These are phyloP conservation scores for Athelia psychrophila DNA, from an alignment of 1,284 basidiomycete species.

Conservation along the genomic window DNA sequence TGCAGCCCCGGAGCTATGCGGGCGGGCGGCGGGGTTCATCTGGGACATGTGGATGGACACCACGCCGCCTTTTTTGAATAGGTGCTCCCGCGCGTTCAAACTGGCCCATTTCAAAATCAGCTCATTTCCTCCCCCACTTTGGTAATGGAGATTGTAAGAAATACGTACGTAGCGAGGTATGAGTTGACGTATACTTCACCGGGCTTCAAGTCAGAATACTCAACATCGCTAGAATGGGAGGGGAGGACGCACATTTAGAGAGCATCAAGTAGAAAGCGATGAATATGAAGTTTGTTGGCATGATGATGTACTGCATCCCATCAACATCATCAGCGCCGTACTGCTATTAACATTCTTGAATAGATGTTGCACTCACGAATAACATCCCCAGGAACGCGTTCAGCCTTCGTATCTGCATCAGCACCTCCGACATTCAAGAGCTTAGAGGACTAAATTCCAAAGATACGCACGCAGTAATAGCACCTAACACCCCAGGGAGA, in stretches of 20 bases:
- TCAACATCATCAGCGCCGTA: constrained; percentile 10
- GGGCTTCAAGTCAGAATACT: constrained; percentile 1
- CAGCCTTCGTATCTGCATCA: not conserved
- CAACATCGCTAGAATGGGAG: not conserved
- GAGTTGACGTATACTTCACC: constrained; percentile 47
- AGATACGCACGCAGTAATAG: constrained; percentile 49
- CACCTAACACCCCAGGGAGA: not conserved
- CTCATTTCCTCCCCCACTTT: too few species aligned
- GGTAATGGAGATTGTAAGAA: too few species aligned
- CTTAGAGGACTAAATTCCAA: constrained; percentile 6
- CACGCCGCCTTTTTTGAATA: constrained; percentile 32
- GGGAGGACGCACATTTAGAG: constrained; percentile 43
- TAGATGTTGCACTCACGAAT: not conserved
- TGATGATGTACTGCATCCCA: constrained; percentile 33
- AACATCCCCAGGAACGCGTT: constrained; percentile 43
- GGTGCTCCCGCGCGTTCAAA: constrained; percentile 38
- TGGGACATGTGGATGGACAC: constrained; percentile 40
- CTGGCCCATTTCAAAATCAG: too few species aligned
- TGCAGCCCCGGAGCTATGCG: constrained; percentile 17
- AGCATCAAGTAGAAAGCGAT: constrained; percentile 49
- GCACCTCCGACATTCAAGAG: not conserved
- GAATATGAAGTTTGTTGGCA: constrained; percentile 50
- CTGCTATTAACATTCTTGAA: constrained; percentile 14
- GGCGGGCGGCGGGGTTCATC: constrained; percentile 8
- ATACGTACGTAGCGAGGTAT: constrained; percentile 45